A percentile compares a stretch with the other conserved stretches of the same genome.
These are phyloP conservation scores for Pleurotus salmoneostramineus DNA, from an alignment of 768 basidiomycete genomes.

Conservation along the genomic window DNA sequence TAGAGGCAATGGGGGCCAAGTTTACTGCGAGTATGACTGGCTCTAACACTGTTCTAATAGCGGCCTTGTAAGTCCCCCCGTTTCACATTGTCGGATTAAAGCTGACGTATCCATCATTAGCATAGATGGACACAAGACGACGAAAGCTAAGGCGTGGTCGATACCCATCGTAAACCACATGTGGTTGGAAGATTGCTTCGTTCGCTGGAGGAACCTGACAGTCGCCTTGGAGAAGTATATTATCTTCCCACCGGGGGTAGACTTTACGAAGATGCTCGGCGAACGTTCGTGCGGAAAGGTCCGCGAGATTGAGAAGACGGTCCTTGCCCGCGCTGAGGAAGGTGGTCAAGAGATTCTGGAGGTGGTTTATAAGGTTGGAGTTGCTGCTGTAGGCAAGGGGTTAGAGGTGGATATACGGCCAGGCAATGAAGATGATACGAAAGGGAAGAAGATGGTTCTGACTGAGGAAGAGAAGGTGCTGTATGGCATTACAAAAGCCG, in stretches of 20 bases:
- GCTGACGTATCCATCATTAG: slow-evolving; percentile 20
- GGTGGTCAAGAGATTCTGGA: slow-evolving; percentile 4
- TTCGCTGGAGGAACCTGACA: slow-evolving; percentile 70
- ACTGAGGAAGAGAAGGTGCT: not conserved
- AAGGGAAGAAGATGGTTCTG: not conserved
- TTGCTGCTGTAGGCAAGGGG: not conserved
- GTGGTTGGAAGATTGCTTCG: slow-evolving; percentile 90
- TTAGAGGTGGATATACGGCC: slow-evolving; percentile 7
- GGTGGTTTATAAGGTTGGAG: not conserved
- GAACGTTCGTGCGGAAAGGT: slow-evolving; percentile 33
- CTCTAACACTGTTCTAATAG: slow-evolving; percentile 76
- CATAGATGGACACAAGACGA: slow-evolving; percentile 54
- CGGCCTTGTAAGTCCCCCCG: slow-evolving; percentile 65
- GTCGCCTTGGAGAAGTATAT: slow-evolving; percentile 66
- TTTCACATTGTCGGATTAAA: not conserved
- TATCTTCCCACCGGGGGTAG: slow-evolving; percentile 60
- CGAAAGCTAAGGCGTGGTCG: slow-evolving; percentile 73
- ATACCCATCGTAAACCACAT: slow-evolving; percentile 86
- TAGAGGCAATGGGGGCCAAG: slow-evolving; percentile 68
- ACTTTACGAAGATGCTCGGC: slow-evolving; percentile 50
- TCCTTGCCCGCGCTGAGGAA: slow-evolving; percentile 4
- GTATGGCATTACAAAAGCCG: not conserved
- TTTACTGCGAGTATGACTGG: slow-evolving; percentile 83
- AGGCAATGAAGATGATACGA: not conserved
- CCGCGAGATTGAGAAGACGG: slow-evolving; percentile 15